A percentile compares a stretch with the other conserved stretches of the same genome.
phyloP scores from a whole-genome alignment of 345 rosid species.

The Rhizophora mangle region DNA sequence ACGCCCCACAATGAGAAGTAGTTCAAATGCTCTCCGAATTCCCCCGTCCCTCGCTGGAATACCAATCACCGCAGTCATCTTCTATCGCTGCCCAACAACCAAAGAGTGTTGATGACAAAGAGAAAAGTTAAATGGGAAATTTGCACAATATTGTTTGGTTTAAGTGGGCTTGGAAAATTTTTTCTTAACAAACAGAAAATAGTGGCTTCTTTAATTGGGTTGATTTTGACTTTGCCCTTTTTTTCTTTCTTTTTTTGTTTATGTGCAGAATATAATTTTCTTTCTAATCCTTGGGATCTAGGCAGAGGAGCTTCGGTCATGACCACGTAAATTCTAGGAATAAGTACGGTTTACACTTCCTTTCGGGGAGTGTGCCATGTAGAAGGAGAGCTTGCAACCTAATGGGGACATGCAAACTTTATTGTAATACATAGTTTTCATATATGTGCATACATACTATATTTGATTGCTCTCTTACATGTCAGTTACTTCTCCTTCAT shows the following conservation, averaged over 20 bases:
- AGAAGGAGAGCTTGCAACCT: slow-evolving; percentile 17
- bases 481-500: not conserved
- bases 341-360: slow-evolving; percentile 21
- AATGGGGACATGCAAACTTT: slow-evolving; percentile 1
- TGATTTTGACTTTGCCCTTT: slow-evolving; percentile 10
- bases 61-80: not conserved
- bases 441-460: slow-evolving; percentile 2
- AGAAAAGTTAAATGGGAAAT: slow-evolving; percentile 19
- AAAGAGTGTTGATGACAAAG: slow-evolving; percentile 16
- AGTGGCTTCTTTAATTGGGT: slow-evolving; percentile 12
- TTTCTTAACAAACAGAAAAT: not conserved
- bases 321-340: slow-evolving; percentile 22
- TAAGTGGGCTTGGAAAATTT: not conserved
- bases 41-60: not conserved
- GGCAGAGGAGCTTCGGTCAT: slow-evolving; percentile 16
- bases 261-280: slow-evolving; percentile 26
- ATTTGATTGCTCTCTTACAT: not conserved
- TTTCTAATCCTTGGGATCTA: slow-evolving; percentile 1
- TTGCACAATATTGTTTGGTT: slow-evolving; percentile 23
- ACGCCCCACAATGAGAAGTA: slow-evolving; percentile 93
- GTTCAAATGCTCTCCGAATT: slow-evolving; percentile 74
- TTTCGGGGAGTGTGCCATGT: slow-evolving; percentile 14
- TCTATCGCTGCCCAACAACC: not conserved
- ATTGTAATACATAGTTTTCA: slow-evolving; percentile 12
- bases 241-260: not conserved